phyloP scores from a whole-genome alignment of 768 basidiomycete species.

The Lactarius hatsudake region DNA sequence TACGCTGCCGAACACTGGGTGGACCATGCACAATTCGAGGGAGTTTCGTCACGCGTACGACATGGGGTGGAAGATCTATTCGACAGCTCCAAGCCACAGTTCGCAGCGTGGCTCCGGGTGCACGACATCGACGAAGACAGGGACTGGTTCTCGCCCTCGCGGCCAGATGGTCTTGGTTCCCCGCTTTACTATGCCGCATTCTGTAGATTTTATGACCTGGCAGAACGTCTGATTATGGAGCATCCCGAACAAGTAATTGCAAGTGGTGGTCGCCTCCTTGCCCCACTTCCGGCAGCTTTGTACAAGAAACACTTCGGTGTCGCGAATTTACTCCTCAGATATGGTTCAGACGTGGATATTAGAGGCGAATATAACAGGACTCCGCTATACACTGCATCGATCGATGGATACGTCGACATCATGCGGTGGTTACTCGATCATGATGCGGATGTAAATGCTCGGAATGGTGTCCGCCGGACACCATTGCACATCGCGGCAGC shows the following conservation, averaged over 20 bases:
- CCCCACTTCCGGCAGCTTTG: neutral
- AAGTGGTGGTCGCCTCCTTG: neutral
- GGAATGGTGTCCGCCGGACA: no score
- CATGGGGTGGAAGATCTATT: neutral
- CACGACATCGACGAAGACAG: neutral
- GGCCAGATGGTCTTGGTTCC: neutral
- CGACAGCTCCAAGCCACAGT: neutral
- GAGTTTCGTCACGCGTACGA: neutral
- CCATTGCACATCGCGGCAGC: no score
- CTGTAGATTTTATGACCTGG: neutral
- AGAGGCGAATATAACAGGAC: neutral
- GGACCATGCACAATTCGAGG: neutral
- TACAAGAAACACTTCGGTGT: neutral
- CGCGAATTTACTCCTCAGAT: neutral
- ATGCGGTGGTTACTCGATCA: no score
- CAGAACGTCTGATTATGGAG: neutral
- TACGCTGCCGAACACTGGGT: neutral
- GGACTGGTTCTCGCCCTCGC: neutral
- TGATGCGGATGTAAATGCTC: no score
- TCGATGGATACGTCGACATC: no score
- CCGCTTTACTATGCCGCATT: neutral
- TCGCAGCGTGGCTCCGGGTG: neutral
- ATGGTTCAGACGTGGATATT: neutral
- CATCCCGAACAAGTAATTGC: neutral
- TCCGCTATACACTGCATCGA: neutral